These are phyloP conservation scores for Cryptosporidium ryanae DNA, from an alignment of 169 alveolate genomes.

Conservation along the genomic window DNA sequence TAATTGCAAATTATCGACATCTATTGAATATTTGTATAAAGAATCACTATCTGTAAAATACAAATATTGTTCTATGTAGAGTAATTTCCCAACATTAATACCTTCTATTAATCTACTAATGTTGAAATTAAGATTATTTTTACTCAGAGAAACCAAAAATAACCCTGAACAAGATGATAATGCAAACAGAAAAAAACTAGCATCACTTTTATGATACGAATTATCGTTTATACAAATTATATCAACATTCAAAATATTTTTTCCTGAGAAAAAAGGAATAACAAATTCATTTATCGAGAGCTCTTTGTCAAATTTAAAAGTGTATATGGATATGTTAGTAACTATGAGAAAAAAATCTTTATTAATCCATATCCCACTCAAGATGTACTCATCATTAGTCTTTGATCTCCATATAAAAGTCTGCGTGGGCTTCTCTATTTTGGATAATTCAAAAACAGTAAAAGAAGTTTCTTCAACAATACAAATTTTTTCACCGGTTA, in stretches of 20 bases:
- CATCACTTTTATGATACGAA: background rate
- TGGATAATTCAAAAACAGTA: slow-evolving; percentile 1
- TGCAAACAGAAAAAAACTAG: background rate
- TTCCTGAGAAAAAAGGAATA: background rate
- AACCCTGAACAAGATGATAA: slow-evolving; percentile 26
- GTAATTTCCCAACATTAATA: background rate
- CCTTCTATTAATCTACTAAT: slow-evolving; percentile 10
- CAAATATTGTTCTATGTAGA: slow-evolving; percentile 1
- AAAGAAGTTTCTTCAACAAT: background rate
- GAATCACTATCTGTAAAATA: background rate
- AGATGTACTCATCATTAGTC: slow-evolving; percentile 10
- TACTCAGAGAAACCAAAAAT: slow-evolving; percentile 3
- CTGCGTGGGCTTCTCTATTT: background rate
- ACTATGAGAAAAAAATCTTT: background rate
- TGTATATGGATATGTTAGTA: slow-evolving; percentile 3
- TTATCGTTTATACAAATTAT: background rate
- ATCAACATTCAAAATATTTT: slow-evolving; percentile 12
- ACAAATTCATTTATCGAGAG: background rate
- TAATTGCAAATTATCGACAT: background rate
- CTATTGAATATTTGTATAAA: slow-evolving; percentile 13
- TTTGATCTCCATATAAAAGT: slow-evolving; percentile 11
- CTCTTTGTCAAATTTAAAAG: slow-evolving; percentile 12
- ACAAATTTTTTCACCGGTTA: slow-evolving; percentile 8
- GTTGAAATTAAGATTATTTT: background rate
- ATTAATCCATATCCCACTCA: slow-evolving; percentile 1